Evolutionary conservation across 2,329 filamentous ascomycete genomes (phyloP).

Genomic region (Periconia sp.): DNA sequence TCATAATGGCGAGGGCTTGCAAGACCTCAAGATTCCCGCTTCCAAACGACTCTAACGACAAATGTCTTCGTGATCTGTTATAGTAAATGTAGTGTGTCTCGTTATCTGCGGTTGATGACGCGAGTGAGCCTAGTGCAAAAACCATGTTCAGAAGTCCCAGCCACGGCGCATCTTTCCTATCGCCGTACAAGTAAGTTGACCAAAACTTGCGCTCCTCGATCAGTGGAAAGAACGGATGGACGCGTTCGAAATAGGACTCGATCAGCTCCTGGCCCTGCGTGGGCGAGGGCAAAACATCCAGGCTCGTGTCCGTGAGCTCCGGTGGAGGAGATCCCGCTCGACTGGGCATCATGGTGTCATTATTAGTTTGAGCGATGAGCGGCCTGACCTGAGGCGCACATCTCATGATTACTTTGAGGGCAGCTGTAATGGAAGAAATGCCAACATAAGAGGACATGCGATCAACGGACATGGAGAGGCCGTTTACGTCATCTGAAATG

Average conservation of each 20-base stretch:
- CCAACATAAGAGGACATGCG: constrained; percentile 68
- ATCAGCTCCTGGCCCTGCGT: constrained; percentile 69
- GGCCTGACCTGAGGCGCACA: constrained; percentile 55
- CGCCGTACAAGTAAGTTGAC: constrained; percentile 63
- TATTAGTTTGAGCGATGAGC: constrained; percentile 49
- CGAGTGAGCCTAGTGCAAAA: constrained; percentile 73
- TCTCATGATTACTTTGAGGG: constrained; percentile 68
- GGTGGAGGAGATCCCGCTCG: constrained; percentile 41
- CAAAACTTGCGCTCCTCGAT: constrained; percentile 72
- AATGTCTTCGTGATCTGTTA: constrained; percentile 65
- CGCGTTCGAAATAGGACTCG: constrained; percentile 74
- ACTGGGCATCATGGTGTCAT: constrained; percentile 40
- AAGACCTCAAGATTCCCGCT: constrained; percentile 73
- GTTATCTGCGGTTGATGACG: constrained; percentile 63
- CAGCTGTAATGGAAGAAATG: constrained; percentile 74
- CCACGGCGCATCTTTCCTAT: constrained; percentile 69
- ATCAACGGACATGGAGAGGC: constrained; percentile 63
- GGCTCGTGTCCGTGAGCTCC: constrained; percentile 32
- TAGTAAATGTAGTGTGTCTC: constrained; percentile 71
- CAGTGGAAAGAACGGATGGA: constrained; percentile 73
- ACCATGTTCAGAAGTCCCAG: constrained; percentile 74
- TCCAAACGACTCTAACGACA: constrained; percentile 68
- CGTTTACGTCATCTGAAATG: constrained; percentile 71
- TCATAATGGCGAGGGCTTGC: constrained; percentile 70
- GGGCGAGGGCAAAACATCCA: constrained; percentile 55